phyloP scores from a whole-genome alignment of 768 basidiomycete species.

The Leucosporidium creatinivorum region DNA sequence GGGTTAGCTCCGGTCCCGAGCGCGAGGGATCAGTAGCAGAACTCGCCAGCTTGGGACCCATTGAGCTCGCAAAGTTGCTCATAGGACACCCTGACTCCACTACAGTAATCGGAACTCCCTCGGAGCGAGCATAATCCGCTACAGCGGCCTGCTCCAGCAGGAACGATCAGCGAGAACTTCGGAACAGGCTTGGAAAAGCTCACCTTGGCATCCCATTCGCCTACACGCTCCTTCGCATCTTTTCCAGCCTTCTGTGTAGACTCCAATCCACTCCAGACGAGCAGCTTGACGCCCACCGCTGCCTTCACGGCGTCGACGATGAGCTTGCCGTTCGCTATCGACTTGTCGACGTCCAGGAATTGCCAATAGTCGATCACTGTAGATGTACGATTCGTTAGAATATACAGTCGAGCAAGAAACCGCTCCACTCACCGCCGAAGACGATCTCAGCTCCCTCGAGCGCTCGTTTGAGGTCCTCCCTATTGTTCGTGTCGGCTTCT shows the following conservation, averaged over 20 bases:
- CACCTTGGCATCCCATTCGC: constrained; percentile 17
- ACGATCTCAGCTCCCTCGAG: constrained; percentile 20
- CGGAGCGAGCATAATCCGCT: neutral
- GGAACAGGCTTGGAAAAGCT: neutral
- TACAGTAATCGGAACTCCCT: neutral
- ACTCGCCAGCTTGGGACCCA: neutral
- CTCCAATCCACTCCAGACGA: constrained; percentile 22
- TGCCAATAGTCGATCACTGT: constrained; percentile 31
- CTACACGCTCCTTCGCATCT: neutral
- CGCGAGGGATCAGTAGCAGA: neutral
- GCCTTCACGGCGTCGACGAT: constrained; percentile 29
- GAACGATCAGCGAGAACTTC: neutral
- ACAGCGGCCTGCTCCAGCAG: neutral
- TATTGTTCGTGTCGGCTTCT: neutral
- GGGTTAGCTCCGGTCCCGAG: neutral
- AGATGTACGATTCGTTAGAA: neutral
- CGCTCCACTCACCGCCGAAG: constrained; percentile 1
- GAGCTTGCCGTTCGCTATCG: constrained; percentile 27
- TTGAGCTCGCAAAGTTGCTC: neutral
- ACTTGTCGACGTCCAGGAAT: constrained; percentile 9
- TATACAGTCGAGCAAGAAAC: neutral
- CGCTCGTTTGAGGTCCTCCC: neutral
- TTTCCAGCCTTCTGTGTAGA: constrained; percentile 2
- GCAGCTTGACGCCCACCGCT: constrained; percentile 24
- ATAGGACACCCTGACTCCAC: neutral